phyloP scores from a whole-genome alignment of 345 rosid species.

The Rhodomyrtus tomentosa region DNA sequence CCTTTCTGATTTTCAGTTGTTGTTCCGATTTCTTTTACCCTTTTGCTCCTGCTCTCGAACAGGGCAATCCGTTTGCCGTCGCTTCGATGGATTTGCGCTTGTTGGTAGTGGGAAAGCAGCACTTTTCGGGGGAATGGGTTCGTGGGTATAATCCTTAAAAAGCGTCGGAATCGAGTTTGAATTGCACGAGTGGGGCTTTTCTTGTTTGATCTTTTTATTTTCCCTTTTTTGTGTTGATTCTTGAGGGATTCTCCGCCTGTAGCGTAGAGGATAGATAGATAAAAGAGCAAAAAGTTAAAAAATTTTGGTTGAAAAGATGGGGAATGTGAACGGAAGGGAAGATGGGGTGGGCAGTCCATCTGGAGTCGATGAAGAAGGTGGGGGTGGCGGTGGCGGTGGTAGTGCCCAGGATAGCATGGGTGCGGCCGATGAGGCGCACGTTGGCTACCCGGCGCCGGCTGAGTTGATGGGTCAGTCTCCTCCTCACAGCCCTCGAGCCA shows the following conservation, averaged over 20 bases:
- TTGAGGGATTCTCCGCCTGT: neutral
- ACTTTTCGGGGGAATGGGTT: neutral
- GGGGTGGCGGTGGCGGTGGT: slow-evolving; percentile 6
- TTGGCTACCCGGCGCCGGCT: slow-evolving; percentile 11
- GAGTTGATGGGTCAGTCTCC: slow-evolving; percentile 87
- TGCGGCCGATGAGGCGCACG: slow-evolving; percentile 25
- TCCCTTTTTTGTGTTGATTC: neutral
- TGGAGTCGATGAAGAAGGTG: slow-evolving; percentile 40
- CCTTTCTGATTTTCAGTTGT: neutral
- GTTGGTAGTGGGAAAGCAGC: slow-evolving; percentile 1
- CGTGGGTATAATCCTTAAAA: neutral
- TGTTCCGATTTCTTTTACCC: neutral
- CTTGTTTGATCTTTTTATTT: neutral
- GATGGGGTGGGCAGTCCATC: slow-evolving; percentile 56
- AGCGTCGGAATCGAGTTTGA: slow-evolving; percentile 1
- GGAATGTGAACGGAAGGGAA: slow-evolving; percentile 87
- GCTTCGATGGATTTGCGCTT: neutral
- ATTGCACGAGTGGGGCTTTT: slow-evolving; percentile 6
- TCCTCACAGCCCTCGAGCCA: slow-evolving; percentile 80
- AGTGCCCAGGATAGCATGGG: slow-evolving; percentile 22
- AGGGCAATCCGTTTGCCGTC: neutral
- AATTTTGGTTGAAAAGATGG: slow-evolving; percentile 27
- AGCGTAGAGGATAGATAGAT: neutral
- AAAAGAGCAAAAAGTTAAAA: neutral
- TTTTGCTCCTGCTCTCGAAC: neutral